phyloP scores from a whole-genome alignment of 2,329 filamentous ascomycete genomes.

The Elsinoe fawcettii region DNA sequence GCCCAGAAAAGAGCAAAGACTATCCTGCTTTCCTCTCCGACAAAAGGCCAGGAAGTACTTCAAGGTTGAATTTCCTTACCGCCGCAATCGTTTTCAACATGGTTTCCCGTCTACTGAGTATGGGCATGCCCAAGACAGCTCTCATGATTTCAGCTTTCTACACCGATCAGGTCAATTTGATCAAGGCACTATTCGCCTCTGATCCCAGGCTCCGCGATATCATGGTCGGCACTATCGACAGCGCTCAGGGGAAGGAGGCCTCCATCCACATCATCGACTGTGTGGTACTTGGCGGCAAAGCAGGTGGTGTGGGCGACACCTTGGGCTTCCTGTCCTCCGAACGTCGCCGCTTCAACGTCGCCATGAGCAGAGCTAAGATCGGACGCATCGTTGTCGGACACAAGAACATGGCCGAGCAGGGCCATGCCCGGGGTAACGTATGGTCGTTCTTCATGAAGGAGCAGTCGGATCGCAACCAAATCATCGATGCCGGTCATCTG shows the following conservation, averaged over 20 bases:
- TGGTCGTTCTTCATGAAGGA: too few relatives aligned
- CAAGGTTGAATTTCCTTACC: neutral
- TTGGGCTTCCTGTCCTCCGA: neutral
- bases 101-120: neutral
- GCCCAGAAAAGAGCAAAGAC: too few relatives aligned
- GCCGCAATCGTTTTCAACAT: neutral
- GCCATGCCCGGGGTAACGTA: neutral
- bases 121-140: neutral
- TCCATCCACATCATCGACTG: neutral
- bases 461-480: too few relatives aligned
- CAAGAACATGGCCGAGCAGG: neutral
- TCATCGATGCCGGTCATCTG: too few relatives aligned
- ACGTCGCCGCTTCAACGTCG: neutral
- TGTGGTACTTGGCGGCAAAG: neutral
- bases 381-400: neutral
- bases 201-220: neutral
- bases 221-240: neutral
- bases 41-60: too few relatives aligned
- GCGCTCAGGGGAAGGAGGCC: neutral
- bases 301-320: neutral
- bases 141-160: neutral
- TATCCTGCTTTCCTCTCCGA: too few relatives aligned
- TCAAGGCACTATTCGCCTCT: neutral
- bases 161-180: neutral
- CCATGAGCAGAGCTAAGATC: neutral